Conservation (phyloP, 164 flowering plant genomes). For the Vitis rupestris region DNA sequence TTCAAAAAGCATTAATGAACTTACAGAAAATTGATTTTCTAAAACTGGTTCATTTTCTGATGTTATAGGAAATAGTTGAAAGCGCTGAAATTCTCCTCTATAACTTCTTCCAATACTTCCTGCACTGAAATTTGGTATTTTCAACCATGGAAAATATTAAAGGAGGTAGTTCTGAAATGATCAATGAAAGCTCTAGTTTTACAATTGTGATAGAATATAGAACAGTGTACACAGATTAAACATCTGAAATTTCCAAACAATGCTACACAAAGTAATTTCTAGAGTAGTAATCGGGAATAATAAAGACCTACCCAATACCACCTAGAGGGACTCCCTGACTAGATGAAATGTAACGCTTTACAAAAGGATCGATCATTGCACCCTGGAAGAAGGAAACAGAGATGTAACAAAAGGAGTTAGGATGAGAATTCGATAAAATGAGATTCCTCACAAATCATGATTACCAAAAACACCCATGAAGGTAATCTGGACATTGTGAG, state of each 20-base stretch:
- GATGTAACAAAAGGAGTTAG: not conserved
- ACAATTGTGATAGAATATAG: too few relatives aligned
- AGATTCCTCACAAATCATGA: not conserved
- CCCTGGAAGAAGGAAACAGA: slow-evolving; percentile 33
- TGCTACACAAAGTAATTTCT: not conserved
- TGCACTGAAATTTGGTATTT: slow-evolving; percentile 45
- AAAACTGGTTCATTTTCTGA: slow-evolving; percentile 80
- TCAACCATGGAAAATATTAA: slow-evolving; percentile 1
- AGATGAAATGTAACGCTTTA: slow-evolving; percentile 41
- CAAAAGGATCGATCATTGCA: slow-evolving; percentile 54
- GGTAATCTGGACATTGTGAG: not conserved
- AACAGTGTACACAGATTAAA: too few relatives aligned
- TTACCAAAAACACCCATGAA: not conserved
- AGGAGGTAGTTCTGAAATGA: not conserved
- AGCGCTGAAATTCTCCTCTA: slow-evolving; percentile 86
- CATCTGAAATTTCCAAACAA: too few relatives aligned
- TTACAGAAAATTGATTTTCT: slow-evolving; percentile 96
- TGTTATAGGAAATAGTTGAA: slow-evolving; percentile 77
- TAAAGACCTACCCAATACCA: slow-evolving; percentile 72
- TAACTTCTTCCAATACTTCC: slow-evolving; percentile 97
- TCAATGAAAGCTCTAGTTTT: not conserved
- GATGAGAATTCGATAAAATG: not conserved
- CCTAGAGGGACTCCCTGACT: slow-evolving; percentile 83
- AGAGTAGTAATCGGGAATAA: not conserved
- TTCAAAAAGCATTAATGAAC: slow-evolving; percentile 18